These are phyloP conservation scores for Hura crepitans DNA, from an alignment of 441 rosid genomes.

Conservation along the genomic window DNA sequence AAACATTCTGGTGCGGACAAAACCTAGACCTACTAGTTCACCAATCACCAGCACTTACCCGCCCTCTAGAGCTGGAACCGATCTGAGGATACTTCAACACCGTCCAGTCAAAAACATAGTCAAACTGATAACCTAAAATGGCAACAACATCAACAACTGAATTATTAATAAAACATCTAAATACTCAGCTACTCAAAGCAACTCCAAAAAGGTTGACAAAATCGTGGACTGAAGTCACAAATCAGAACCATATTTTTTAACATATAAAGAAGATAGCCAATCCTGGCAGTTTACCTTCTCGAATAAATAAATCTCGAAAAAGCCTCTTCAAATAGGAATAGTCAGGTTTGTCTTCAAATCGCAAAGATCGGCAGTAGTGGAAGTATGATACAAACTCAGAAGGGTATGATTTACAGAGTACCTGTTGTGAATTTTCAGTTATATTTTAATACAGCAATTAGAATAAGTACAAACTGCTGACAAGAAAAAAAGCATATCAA, in stretches of 20 bases:
- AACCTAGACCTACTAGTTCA: slow-evolving; percentile 14
- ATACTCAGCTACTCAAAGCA: background rate
- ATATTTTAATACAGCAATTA: background rate
- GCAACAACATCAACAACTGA: background rate
- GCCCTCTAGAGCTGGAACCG: slow-evolving; percentile 68
- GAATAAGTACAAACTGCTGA: background rate
- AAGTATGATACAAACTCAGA: slow-evolving; percentile 91
- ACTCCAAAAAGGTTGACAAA: background rate
- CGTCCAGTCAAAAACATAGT: slow-evolving; percentile 96
- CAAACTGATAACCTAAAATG: slow-evolving; percentile 91
- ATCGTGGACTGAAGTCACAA: background rate
- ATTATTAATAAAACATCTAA: background rate
- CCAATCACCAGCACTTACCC: slow-evolving; percentile 45
- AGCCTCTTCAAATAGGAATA: slow-evolving; percentile 94
- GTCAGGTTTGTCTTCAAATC: slow-evolving; percentile 98
- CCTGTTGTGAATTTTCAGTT: slow-evolving; percentile 37
- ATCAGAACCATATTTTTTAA: background rate
- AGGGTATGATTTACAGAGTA: slow-evolving; percentile 85
- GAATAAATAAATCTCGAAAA: slow-evolving; percentile 90
- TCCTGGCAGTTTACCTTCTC: slow-evolving; percentile 57
- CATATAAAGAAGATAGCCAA: slow-evolving; percentile 1
- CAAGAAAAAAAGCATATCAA: background rate
- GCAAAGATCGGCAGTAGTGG: slow-evolving; percentile 84
- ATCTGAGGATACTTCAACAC: slow-evolving; percentile 85
- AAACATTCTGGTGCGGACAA: slow-evolving; percentile 11